phyloP scores from a whole-genome alignment of 2,329 filamentous ascomycete species.

The Pestalotiopsis fici region DNA sequence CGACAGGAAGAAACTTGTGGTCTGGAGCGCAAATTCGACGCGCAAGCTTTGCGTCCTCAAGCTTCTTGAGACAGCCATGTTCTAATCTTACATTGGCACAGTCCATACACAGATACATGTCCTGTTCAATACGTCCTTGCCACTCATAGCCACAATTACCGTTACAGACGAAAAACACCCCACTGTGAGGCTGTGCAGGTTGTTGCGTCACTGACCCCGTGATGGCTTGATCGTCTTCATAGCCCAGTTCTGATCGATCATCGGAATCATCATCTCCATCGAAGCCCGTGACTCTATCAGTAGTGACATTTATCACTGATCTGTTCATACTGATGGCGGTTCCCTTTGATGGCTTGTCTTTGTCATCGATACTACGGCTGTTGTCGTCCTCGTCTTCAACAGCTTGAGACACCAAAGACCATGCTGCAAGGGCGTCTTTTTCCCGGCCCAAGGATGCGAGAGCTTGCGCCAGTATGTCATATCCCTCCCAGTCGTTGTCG shows the following conservation, averaged over 20 bases:
- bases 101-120: not conserved
- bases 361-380: not conserved
- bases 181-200: not conserved
- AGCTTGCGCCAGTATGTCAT: not conserved
- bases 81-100: not conserved
- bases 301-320: not conserved
- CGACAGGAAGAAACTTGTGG: not conserved
- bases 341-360: not conserved
- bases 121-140: not conserved
- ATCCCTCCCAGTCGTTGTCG: not conserved
- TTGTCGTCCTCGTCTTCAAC: not conserved
- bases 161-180: not conserved
- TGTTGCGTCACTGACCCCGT: not conserved
- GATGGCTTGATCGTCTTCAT: not conserved
- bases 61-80: not conserved
- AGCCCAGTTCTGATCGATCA: not conserved
- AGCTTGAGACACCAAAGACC: not conserved
- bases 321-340: not conserved
- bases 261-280: not conserved
- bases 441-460: not conserved
- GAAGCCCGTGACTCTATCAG: not conserved
- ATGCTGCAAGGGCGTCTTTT: not conserved
- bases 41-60: not conserved
- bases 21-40: not conserved
- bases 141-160: not conserved